Evolutionary conservation across 169 alveolate species (phyloP), one percentile per base, ranked within the genome.

Genomic region (Cryptosporidium muris): DNA sequence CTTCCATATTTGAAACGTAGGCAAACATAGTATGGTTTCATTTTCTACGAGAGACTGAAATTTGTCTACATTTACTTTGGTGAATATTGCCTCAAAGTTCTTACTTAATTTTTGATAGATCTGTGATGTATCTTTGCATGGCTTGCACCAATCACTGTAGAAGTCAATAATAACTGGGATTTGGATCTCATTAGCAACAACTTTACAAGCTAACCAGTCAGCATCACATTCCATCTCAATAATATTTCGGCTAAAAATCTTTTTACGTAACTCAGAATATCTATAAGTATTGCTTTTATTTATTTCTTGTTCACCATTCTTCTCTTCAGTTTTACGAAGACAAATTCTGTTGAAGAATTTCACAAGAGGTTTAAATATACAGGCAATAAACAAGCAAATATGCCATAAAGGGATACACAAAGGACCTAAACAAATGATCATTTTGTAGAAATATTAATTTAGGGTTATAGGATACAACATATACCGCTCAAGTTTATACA

Each of bases 321-420:
- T 16, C 4, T 16, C 4, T 16, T 4, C 49, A 8, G 36, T 48
- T 58, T 40, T n/a, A 9, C 16, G n/a, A 14, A 48, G 62, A 47
- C 12, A 34, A 11, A 4, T 54, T 36, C 43, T 54, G 65, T 1
- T 34, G 43, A 74, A 74, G 5, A 74, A 14, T 11, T 58, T 74
- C 2, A 14, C 16, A 11, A 74, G 34, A 25, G 85, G 85, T 5
- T 38, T 49, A 4, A 74, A 47, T 4, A 74, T 34, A 45, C 64
- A 66, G 7, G 60, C n/a, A 9, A 74, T 12, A 25, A 74, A 74
- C 53, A 74, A 49, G 7, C 54, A 1, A 4, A 74, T 43, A 9
- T 74, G 54, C 85, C 85, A 74, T 12, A 74, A n/a, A 14, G 85
- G 74, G 38, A 74, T 74, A 16, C 85, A 74, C 16, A 74, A 58